Conservation (phyloP, 2,329 filamentous ascomycete genomes). For the Graphilbum ipis-grandicollis region DNA sequence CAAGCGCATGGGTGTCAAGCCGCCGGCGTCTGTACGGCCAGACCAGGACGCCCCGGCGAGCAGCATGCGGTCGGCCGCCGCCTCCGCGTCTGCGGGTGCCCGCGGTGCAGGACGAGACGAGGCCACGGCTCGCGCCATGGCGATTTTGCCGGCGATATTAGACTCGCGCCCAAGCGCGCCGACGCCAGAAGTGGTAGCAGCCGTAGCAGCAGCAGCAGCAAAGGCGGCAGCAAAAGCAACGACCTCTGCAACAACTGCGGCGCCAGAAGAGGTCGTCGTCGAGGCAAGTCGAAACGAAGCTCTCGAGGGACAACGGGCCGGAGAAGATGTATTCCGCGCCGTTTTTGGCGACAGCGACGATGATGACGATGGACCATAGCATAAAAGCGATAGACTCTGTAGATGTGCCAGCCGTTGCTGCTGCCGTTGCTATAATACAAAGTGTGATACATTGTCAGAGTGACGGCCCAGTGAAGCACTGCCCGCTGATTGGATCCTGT, state of each 20-base stretch:
- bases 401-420: too few species aligned
- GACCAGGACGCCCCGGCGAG: slow-evolving; percentile 21
- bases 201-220: not conserved
- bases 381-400: too few species aligned
- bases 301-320: slow-evolving; percentile 54
- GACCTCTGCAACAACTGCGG: not conserved
- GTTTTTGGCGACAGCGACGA: slow-evolving; percentile 83
- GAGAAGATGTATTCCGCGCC: slow-evolving; percentile 72
- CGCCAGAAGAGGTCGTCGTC: slow-evolving; percentile 20
- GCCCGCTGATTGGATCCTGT: not conserved
- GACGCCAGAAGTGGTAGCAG: not conserved
- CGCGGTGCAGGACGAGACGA: too few species aligned
- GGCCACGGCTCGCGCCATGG: too few species aligned
- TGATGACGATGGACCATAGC: slow-evolving; percentile 21
- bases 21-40: slow-evolving; percentile 49
- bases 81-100: not conserved
- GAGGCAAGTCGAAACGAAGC: slow-evolving; percentile 65
- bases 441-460: too few species aligned
- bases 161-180: too few species aligned
- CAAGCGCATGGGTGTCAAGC: slow-evolving; percentile 81
- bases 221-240: not conserved
- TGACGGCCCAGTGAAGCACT: too few species aligned
- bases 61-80: not conserved
- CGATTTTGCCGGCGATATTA: too few species aligned
- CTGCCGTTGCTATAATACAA: too few species aligned